Base-by-base conservation (phyloP, 345 rosid genomes). In the Kernera saxatilis region DNA sequence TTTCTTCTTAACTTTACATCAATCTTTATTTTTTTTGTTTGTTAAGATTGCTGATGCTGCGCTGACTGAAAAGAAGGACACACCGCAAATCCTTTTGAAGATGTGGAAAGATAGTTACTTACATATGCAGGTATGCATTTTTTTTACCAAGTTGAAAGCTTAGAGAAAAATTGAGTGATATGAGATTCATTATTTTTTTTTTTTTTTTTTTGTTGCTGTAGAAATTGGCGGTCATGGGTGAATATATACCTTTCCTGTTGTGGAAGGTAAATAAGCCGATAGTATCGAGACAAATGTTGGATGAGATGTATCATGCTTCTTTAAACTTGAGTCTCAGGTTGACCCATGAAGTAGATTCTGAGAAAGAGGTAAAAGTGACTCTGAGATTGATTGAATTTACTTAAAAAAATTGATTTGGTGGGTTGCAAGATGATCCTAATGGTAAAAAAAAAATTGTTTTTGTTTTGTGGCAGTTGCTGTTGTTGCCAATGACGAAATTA, bases 261-360 rank as follows among this genome's bases (percentile, higher is more conserved):
- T 94, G 95, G 99, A 94, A 85, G 68, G 89, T 87, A 21, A 84
- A 86, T 23, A 85, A 82, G 79, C 35, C 69, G 35, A 69, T 45
- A 33, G 82, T 86, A 40, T 72, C 69, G 79, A 76, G 75, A 49
- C 81, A 76, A 56, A 74, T 89, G 1, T 68, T 87, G 53, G 94
- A 88, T 71, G 95, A 89, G 74, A 85, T 93, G 99, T 89, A 81
- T 73, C 95, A 91, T 77, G 89, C 91, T 37, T 82, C 86, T 5
- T 70, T 91, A 58, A 94, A 89, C 87, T 71, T 94, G 88, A 84
- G 82, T 72, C 75, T 70, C 13, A 84, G 95, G 44, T 64, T 81
- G 76, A 75, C 82, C 29, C 67, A 80, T 64, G 97, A 91, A 71
- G 6, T 77, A 52, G 95, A 89, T 14, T 80, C 82, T 48, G 85